Evolutionary conservation across 192 early-diverging fungal species (phyloP), one percentile per base, ranked within the genome.

Genomic region (Nowakowskiella sp.): DNA sequence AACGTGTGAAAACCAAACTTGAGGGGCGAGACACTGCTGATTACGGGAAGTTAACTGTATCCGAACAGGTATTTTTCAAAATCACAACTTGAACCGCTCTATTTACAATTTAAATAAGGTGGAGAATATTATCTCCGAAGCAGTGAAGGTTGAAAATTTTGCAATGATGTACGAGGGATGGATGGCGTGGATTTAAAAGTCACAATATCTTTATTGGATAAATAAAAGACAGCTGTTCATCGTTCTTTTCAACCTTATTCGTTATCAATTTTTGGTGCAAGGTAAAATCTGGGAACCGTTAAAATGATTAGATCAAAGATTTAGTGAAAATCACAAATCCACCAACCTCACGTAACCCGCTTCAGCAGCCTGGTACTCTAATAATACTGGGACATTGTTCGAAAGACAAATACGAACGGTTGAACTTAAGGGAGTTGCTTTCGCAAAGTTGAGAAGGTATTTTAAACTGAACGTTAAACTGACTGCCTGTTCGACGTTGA

Each of bases 371-470:
- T 85, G 84, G 75, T 93, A 98, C 72, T 98, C 91, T 36, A 98
- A 85, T 67, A 98, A 69, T 46, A 96, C 63, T 10, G 94, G 94
- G 2, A 93, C 83, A 32, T 92, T 91, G 59, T 84, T 73, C 31
- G 85, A 86, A 62, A 99, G 74, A 62, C 74, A 77, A 42, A 97
- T 72, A 42, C 75, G 85, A 54, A 99, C 93, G 21, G 57, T 68
- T 10, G 71, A 64, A 6, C 86, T 72, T 24, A 97, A 69, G 3
- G 91, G 85, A 9, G 90, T 90, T 23, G 94, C 93, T 77, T 97
- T 99, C 47, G 91, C 81, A 61, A 99, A 99, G 77, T 89, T 87
- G 54, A 76, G 70, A 25, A 99, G 73, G 71, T 92, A 99, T 73
- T 97, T 99, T 55, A 97, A 80, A 10, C 89, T 84, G 58, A 94